Base-by-base conservation (phyloP, 2,329 filamentous ascomycete genomes). In the Fusarium sp. region DNA sequence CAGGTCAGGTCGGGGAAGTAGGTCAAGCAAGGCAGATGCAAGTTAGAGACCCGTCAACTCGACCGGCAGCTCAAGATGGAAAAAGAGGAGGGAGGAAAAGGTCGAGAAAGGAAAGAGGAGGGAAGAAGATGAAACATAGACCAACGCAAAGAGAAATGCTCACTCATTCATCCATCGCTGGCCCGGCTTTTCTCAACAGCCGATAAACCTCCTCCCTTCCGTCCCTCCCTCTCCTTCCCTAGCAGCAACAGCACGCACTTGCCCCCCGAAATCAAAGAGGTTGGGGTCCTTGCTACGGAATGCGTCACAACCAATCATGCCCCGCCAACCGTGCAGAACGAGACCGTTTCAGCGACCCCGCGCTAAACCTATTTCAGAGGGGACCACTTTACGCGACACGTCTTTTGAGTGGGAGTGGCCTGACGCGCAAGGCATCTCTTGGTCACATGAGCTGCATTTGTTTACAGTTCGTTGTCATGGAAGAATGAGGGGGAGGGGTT, bases 341-440 rank as follows among this genome's bases (percentile, higher is more conserved):
- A 59, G 75, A 60, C 77, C 66, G 73, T 76, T 78, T 72, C 59
- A 57, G 45, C 66, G 68, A 75, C 71, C 76, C 68, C 54, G 66
- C 76, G 61, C 72, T 78, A 78, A 64, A 23, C 75, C 52, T 0
- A 5, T 66, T 68, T 41, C 2, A 52, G 64, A 11, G 16, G 32
- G 43, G 20, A 34, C 70, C 71, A 78, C 77, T 79, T 73, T 78
- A 78, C 77, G 74, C 77, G 77, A n/a, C 34, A 63, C 64, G 70
- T 52, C 37, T 34, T 56, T 23, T 9, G 9, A 13, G 50, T 32
- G n/a, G 13, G 43, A 32, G 25, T 73, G 72, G 73, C 74, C 76
- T 68, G 74, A 73, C 73, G 77, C 74, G 70, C 74, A 72, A 72
- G 77, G 77, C 77, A 78, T 75, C 76, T 70, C 67, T 70, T 64